These are phyloP conservation scores for Phytophthora colocasiae DNA, from an alignment of 352 stramenopile genomes.

Conservation along the genomic window DNA sequence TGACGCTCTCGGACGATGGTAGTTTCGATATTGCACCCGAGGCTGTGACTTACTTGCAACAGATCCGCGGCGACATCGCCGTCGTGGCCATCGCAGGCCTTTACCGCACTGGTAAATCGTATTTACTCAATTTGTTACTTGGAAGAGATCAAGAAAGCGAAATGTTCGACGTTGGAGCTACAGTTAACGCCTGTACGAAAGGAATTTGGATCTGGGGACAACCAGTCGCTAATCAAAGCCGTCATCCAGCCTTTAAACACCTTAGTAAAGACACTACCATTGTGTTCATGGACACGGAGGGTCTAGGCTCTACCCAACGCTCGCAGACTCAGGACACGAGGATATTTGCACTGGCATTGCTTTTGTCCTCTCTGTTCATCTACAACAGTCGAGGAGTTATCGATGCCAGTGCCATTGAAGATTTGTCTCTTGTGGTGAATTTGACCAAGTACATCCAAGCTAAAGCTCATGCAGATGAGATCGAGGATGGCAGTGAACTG, in stretches of 20 bases:
- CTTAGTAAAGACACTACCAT: constrained; percentile 56
- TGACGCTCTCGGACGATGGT: constrained; percentile 74
- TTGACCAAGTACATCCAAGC: constrained; percentile 78
- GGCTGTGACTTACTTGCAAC: constrained; percentile 64
- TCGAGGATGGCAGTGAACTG: constrained; percentile 44
- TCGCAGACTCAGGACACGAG: constrained; percentile 75
- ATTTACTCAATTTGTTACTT: constrained; percentile 76
- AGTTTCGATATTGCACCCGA: constrained; percentile 68
- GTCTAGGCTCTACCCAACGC: constrained; percentile 67
- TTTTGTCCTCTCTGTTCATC: constrained; percentile 77
- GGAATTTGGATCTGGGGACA: constrained; percentile 87
- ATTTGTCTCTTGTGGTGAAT: constrained; percentile 83
- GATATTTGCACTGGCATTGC: constrained; percentile 73
- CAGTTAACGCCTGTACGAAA: constrained; percentile 81
- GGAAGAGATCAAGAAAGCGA: constrained; percentile 49
- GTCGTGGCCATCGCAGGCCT: constrained; percentile 78
- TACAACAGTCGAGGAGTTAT: constrained; percentile 86
- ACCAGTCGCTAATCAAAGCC: constrained; percentile 29
- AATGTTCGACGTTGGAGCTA: constrained; percentile 82
- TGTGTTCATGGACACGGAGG: constrained; percentile 84
- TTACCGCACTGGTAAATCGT: constrained; percentile 86
- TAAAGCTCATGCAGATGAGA: constrained; percentile 33
- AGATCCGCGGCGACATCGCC: constrained; percentile 65
- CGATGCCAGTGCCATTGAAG: constrained; percentile 73
- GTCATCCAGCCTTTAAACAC: constrained; percentile 44